phyloP scores from a whole-genome alignment of 139 green algal species.

The Deuterostichococcus epilithicus region DNA sequence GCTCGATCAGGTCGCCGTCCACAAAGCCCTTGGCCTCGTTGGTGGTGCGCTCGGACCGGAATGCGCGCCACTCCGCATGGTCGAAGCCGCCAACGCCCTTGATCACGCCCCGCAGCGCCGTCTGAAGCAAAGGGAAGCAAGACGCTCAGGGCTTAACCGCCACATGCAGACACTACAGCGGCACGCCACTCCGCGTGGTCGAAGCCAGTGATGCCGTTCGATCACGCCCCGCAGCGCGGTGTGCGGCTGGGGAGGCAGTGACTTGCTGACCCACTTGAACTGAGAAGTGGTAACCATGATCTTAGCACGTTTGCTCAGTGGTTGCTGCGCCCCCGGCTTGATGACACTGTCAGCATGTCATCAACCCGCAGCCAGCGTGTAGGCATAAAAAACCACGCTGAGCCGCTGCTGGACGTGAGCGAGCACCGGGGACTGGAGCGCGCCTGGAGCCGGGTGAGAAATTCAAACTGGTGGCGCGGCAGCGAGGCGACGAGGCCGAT shows the following conservation, averaged over 20 bases:
- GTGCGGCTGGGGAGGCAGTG: no score
- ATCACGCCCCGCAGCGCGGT: no score
- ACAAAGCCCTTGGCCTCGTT: slow-evolving; percentile 66
- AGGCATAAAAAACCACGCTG: no score
- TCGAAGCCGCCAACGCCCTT: slow-evolving; percentile 86
- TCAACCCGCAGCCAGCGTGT: no score
- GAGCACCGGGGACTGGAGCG: no score
- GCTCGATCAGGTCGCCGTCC: slow-evolving; percentile 94
- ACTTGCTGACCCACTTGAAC: no score
- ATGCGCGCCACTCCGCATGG: slow-evolving; percentile 79
- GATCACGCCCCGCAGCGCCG: slow-evolving; percentile 56
- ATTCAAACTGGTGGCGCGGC: slow-evolving; percentile 58
- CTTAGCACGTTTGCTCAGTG: no score
- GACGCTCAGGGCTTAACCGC: no score
- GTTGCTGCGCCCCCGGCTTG: background rate
- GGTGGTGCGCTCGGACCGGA: slow-evolving; percentile 68
- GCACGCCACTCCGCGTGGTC: no score
- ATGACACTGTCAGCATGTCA: background rate
- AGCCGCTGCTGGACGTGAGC: background rate
- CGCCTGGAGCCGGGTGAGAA: slow-evolving; percentile 69
- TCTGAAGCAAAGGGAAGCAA: slow-evolving; percentile 29
- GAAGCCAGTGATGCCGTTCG: no score
- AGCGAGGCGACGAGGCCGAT: slow-evolving; percentile 88
- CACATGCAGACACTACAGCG: no score
- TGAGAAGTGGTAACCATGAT: no score